phyloP scores from a whole-genome alignment of 768 basidiomycete species.

The Termitomyces sp. region DNA sequence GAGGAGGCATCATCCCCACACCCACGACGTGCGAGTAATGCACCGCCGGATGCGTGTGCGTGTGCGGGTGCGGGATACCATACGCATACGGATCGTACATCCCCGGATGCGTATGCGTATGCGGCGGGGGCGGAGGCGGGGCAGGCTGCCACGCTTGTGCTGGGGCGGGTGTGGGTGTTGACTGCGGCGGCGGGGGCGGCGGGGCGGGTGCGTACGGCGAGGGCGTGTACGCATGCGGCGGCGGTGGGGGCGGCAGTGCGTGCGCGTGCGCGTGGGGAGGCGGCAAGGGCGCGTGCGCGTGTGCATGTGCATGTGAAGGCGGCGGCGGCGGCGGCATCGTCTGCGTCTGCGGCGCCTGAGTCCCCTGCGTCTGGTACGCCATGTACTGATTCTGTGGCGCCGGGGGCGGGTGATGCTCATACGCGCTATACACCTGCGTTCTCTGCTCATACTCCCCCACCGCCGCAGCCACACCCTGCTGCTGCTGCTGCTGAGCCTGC shows the following conservation, averaged over 20 bases:
- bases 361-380: neutral
- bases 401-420: neutral
- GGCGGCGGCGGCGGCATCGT: neutral
- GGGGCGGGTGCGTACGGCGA: neutral
- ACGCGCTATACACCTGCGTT: constrained; percentile 2
- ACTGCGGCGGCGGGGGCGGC: neutral
- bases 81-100: constrained; percentile 16
- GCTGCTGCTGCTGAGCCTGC: neutral
- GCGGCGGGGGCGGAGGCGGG: constrained; percentile 1
- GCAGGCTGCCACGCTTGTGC: constrained; percentile 11
- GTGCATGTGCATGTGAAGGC: neutral
- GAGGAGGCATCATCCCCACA: neutral
- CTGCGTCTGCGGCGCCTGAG: neutral
- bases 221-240: neutral
- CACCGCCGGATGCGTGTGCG: neutral
- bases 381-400: neutral
- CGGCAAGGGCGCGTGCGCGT: neutral
- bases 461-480: too few relatives aligned
- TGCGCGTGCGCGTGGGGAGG: neutral
- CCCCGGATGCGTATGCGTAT: neutral
- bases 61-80: neutral
- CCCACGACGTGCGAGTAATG: neutral
- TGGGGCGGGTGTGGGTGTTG: neutral
- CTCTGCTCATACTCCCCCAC: constrained; percentile 11
- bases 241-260: neutral